These are phyloP conservation scores for Saposhnikovia divaricata DNA, from an alignment of 129 eudicot species.

Conservation along the genomic window DNA sequence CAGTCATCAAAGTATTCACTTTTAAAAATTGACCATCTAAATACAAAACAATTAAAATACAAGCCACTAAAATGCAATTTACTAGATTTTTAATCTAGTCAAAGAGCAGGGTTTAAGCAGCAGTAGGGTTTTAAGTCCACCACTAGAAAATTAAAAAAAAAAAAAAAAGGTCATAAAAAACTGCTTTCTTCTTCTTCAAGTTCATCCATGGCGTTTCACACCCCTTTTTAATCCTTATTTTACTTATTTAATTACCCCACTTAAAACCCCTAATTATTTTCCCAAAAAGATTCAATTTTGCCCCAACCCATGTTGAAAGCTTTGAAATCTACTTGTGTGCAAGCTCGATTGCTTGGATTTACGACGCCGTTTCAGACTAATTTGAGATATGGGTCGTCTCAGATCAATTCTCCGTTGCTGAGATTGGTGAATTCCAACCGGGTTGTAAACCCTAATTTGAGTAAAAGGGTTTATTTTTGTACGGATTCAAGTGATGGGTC, in stretches of 20 bases:
- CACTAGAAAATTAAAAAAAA: background rate
- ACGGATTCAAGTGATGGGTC: slow-evolving; percentile 61
- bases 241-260: background rate
- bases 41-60: no score
- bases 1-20: no score
- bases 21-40: no score
- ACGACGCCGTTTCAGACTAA: slow-evolving; percentile 21
- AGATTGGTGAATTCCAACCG: slow-evolving; percentile 25
- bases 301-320: slow-evolving; percentile 54
- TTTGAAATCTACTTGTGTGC: slow-evolving; percentile 34
- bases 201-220: slow-evolving; percentile 42
- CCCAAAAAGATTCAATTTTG: slow-evolving; percentile 11
- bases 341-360: slow-evolving; percentile 24
- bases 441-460: slow-evolving; percentile 31
- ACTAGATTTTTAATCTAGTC: no score
- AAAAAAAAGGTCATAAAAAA: background rate
- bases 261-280: background rate
- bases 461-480: slow-evolving; percentile 44
- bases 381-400: slow-evolving; percentile 30
- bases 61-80: no score
- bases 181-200: slow-evolving; percentile 28
- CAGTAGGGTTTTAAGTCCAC: slow-evolving; percentile 36
- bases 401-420: slow-evolving; percentile 32
- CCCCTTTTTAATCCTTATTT: background rate
- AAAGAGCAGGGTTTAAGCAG: slow-evolving; percentile 35